These are phyloP conservation scores for Gardenia jasminoides DNA, from an alignment of 257 asterid genomes.

Conservation along the genomic window DNA sequence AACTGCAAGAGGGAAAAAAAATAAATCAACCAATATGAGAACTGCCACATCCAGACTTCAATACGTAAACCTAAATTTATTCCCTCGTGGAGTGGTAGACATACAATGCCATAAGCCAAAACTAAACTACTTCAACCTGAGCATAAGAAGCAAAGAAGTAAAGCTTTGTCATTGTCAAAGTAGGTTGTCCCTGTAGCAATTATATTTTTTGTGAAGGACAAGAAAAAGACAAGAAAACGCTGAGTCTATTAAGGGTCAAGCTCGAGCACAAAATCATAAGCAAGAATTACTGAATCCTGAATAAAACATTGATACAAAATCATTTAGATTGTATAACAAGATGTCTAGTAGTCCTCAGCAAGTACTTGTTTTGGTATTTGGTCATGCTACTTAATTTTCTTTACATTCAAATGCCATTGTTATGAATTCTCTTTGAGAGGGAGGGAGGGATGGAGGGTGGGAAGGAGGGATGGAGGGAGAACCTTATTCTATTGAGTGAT, in stretches of 20 bases:
- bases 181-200: no score
- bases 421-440: background rate
- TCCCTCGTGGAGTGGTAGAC: background rate
- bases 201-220: no score
- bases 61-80: background rate
- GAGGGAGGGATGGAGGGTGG: background rate
- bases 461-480: background rate
- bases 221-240: no score
- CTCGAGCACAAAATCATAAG: background rate
- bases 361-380: background rate
- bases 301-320: background rate
- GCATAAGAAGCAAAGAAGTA: background rate
- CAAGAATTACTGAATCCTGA: background rate
- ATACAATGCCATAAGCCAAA: background rate
- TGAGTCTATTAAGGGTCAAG: no score
- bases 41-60: background rate
- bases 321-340: background rate
- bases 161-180: no score
- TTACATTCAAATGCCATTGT: background rate
- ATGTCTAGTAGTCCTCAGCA: background rate
- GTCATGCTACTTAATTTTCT: background rate
- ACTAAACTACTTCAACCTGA: background rate
- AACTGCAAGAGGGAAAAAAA: slow-evolving; percentile 51
- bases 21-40: background rate
- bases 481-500: slow-evolving; percentile 89